These are phyloP conservation scores for Laguncularia racemosa DNA, from an alignment of 345 rosid species.

Conservation along the genomic window DNA sequence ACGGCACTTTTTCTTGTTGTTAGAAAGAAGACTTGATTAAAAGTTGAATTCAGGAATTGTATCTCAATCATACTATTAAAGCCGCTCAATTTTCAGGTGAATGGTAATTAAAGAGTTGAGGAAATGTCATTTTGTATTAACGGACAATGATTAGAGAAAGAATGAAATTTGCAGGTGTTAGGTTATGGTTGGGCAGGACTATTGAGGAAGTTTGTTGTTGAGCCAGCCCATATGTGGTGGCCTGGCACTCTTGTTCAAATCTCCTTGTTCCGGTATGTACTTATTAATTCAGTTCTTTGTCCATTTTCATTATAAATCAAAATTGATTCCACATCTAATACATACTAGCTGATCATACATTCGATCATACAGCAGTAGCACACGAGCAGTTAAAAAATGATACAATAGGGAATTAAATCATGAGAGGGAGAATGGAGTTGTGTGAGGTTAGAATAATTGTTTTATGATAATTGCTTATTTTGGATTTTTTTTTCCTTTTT, in stretches of 20 bases:
- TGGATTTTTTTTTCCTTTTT: too few relatives aligned
- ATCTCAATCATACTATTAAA: not conserved
- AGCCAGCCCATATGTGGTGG: conserved; percentile 24
- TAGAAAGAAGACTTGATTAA: too few relatives aligned
- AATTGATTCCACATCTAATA: not conserved
- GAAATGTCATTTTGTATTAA: not conserved
- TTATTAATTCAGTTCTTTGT: not conserved
- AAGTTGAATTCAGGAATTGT: too few relatives aligned
- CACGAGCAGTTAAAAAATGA: too few relatives aligned
- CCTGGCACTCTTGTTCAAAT: conserved; percentile 16
- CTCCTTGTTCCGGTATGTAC: conserved; percentile 16
- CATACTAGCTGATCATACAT: too few relatives aligned
- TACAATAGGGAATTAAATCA: too few relatives aligned
- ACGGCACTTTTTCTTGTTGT: too few relatives aligned
- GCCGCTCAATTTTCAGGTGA: not conserved
- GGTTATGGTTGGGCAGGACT: conserved; percentile 22
- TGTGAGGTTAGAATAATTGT: too few relatives aligned
- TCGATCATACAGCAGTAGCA: too few relatives aligned
- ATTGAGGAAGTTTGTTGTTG: conserved; percentile 17
- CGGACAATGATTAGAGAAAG: too few relatives aligned
- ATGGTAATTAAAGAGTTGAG: not conserved
- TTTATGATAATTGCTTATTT: too few relatives aligned
- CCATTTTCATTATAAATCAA: not conserved
- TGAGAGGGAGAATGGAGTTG: too few relatives aligned
- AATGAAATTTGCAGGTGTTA: conserved; percentile 9